Evolutionary conservation across 2,329 filamentous ascomycete genomes (phyloP).

Genomic region (Aspergillus proliferans): DNA sequence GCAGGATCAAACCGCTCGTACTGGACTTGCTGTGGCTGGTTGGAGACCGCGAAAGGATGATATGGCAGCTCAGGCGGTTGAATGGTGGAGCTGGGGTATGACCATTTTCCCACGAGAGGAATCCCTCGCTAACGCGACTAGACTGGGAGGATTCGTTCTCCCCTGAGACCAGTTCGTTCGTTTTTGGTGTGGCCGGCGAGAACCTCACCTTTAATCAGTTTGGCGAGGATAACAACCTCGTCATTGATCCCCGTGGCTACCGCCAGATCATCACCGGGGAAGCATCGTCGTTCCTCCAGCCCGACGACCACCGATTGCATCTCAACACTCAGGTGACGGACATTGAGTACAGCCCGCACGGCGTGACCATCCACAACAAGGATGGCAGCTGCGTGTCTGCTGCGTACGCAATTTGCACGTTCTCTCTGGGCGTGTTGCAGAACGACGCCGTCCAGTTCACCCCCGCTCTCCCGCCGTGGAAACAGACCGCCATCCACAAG

Average conservation of each 20-base stretch:
- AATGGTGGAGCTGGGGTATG: conserved; percentile 52
- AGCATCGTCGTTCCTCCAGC: conserved; percentile 51
- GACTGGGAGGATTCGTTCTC: conserved; percentile 56
- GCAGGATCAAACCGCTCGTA: conserved; percentile 56
- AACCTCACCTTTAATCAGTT: conserved; percentile 60
- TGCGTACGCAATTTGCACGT: conserved; percentile 60
- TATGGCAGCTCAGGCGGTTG: conserved; percentile 52
- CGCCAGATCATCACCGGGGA: conserved; percentile 53
- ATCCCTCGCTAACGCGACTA: not conserved
- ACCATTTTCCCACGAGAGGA: not conserved
- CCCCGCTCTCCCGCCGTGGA: conserved; percentile 58
- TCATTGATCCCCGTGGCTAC: conserved; percentile 57
- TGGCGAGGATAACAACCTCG: conserved; percentile 56
- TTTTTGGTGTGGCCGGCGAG: conserved; percentile 50
- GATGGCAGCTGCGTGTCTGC: conserved; percentile 54
- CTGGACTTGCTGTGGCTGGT: conserved; percentile 53
- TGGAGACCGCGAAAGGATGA: conserved; percentile 55
- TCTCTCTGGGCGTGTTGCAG: conserved; percentile 63
- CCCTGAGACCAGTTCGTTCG: conserved; percentile 51
- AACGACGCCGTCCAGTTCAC: conserved; percentile 53
- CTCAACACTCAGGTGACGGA: conserved; percentile 54
- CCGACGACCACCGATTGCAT: conserved; percentile 51
- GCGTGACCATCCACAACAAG: conserved; percentile 49
- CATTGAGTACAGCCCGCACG: conserved; percentile 47
- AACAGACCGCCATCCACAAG: conserved; percentile 55